phyloP scores from a whole-genome alignment of 208 protist genomes.

The Trypanosomatidae sp. region DNA sequence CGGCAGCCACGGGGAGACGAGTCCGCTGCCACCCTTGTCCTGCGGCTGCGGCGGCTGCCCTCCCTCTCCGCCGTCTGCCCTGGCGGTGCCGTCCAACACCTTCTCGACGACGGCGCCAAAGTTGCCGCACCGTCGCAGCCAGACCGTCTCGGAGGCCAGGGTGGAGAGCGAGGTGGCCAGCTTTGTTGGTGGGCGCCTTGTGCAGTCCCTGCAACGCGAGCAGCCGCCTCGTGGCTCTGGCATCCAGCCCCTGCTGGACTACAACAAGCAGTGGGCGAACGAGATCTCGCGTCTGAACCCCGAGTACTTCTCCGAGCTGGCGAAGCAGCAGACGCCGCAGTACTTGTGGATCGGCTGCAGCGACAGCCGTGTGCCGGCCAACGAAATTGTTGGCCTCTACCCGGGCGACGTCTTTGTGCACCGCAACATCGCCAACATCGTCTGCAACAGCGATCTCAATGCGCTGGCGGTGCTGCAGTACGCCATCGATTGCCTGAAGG shows the following conservation, averaged over 20 bases:
- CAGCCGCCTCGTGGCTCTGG: slow-evolving; percentile 64
- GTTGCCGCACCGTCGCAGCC: neutral
- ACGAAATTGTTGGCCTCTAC: slow-evolving; percentile 88
- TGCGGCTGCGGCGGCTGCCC: slow-evolving; percentile 28
- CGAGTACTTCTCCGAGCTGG: slow-evolving; percentile 81
- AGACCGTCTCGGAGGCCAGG: neutral
- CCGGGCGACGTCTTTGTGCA: slow-evolving; percentile 95
- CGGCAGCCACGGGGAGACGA: neutral
- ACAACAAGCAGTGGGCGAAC: slow-evolving; percentile 88
- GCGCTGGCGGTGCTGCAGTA: slow-evolving; percentile 91
- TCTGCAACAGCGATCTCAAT: slow-evolving; percentile 91
- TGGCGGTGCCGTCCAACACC: slow-evolving; percentile 16
- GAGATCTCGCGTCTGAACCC: slow-evolving; percentile 79
- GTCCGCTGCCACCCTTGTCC: neutral
- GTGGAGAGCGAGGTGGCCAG: slow-evolving; percentile 25
- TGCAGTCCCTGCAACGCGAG: slow-evolving; percentile 59
- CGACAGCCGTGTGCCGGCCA: slow-evolving; percentile 86
- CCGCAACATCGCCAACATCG: slow-evolving; percentile 95
- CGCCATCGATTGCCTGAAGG: slow-evolving; percentile 92
- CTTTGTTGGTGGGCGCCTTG: slow-evolving; percentile 43
- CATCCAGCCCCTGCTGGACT: slow-evolving; percentile 81
- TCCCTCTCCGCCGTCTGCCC: slow-evolving; percentile 10
- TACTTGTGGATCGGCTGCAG: slow-evolving; percentile 95
- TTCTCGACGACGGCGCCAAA: slow-evolving; percentile 14
- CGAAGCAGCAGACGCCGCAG: slow-evolving; percentile 84